Evolutionary conservation across 176 grass and related monocot species (phyloP), one percentile per base, ranked within the genome.

Genomic region (Eleusine indica): DNA sequence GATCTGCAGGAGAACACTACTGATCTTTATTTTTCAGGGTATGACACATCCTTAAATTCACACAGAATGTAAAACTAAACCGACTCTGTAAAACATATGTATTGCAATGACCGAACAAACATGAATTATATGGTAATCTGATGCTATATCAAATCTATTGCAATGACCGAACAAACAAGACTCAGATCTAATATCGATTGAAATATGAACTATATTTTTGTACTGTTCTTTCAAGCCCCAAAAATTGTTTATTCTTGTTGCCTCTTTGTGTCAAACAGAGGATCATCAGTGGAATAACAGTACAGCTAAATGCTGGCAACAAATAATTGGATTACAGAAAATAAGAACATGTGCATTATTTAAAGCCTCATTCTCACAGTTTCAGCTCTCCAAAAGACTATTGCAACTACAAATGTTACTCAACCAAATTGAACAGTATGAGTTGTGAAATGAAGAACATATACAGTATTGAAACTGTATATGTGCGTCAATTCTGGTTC

Each of bases 211-310:
- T 75, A 73, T 68, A 57, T 22, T 74, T 82, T 18, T 87, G 37
- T 18, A 30, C 42, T 76, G 75, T 29, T 71, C 76, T 56, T 85
- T 85, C 70, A 9, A 64, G 29, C 18, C 63, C 22, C 37, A 75
- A 21, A 70, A 80, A 74, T 37, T 65, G 14, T 66, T 79, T 51
- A 56, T 73, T 83, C 30, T 66, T 87, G 52, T 51, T 51, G 48
- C 76, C 81, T 80, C 81, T 84, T 71, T 81, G 41, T 81, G 84
- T 76, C 85, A 87, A 47, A 69, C 70, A 84, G 18, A 90, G 42
- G 80, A 87, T 79, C 82, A 77, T 51, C 12, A 76, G n/a, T 14
- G 72, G 46, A 81, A 81, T 82, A 89, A 71, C 25, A 85, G 85
- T 65, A 58, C 46, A 72, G 19, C 72, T 71, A 66, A 86, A 77